A percentile compares a stretch with the other conserved stretches of the same genome.
These are phyloP conservation scores for Backusella tarrabulga DNA, from an alignment of 192 early-diverging fungal genomes.

Conservation along the genomic window DNA sequence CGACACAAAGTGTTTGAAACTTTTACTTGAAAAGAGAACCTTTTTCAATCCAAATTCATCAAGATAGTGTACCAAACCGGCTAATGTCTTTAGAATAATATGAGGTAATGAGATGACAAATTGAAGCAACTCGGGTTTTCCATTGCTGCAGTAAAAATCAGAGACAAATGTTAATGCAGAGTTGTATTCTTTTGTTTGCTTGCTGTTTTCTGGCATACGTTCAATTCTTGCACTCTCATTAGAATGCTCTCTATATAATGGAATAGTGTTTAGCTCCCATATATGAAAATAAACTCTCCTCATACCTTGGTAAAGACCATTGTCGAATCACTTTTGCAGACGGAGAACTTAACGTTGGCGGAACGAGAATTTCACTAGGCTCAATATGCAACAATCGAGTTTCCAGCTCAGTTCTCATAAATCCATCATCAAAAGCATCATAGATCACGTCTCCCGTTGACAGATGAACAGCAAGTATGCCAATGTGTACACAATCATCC, in stretches of 20 bases:
- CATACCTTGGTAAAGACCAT: conserved; percentile 14
- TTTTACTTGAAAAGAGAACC: conserved; percentile 53
- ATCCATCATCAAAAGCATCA: conserved; percentile 66
- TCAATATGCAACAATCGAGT: conserved; percentile 65
- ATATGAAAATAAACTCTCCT: not conserved
- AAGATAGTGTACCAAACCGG: conserved; percentile 61
- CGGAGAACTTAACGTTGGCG: conserved; percentile 45
- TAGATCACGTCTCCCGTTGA: conserved; percentile 70
- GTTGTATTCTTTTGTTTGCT: conserved; percentile 44
- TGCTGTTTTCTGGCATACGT: conserved; percentile 38
- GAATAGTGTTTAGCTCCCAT: not conserved
- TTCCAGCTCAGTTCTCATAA: conserved; percentile 64
- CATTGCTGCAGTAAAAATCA: conserved; percentile 38
- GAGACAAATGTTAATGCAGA: conserved; percentile 42
- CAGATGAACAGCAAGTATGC: conserved; percentile 58
- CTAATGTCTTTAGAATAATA: conserved; percentile 31
- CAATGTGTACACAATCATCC: conserved; percentile 45
- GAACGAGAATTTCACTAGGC: conserved; percentile 66
- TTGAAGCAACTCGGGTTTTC: conserved; percentile 11
- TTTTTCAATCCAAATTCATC: conserved; percentile 59
- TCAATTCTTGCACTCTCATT: conserved; percentile 57
- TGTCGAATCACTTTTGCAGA: conserved; percentile 56
- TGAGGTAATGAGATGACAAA: not conserved
- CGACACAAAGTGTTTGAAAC: conserved; percentile 57
- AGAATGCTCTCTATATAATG: conserved; percentile 9